Percentiles rank a stretch among this genome's conserved stretches.
phyloP scores from a whole-genome alignment of 257 asterid species.

The Fraxinus excelsior region DNA sequence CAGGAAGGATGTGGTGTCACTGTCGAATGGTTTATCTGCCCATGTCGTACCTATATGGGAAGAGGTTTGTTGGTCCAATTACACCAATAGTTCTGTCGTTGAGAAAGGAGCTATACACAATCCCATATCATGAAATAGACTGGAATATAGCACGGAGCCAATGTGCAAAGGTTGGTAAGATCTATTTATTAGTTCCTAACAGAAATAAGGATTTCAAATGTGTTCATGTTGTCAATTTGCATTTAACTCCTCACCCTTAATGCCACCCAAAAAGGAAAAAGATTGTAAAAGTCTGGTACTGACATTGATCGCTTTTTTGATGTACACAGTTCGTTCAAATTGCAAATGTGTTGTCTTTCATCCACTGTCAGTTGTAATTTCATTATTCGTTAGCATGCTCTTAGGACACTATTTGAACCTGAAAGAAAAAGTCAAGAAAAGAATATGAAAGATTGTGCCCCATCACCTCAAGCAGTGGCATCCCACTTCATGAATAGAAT shows the following conservation, averaged over 20 bases:
- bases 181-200: constrained; percentile 11
- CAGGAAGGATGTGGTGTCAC: constrained; percentile 99
- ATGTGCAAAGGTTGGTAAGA: constrained; percentile 85
- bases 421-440: background rate
- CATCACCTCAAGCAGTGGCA: background rate
- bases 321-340: background rate
- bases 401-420: background rate
- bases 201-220: constrained; percentile 1
- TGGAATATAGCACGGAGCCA: constrained; percentile 88
- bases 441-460: background rate
- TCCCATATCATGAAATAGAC: constrained; percentile 84
- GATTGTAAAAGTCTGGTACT: too few species aligned
- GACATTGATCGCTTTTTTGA: background rate
- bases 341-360: background rate
- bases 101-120: constrained; percentile 81
- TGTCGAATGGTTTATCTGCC: constrained; percentile 99
- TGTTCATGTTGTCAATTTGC: background rate
- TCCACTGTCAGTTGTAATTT: background rate
- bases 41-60: constrained; percentile 93
- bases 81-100: constrained; percentile 88
- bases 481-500: background rate
- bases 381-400: background rate
- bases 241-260: background rate
- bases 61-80: constrained; percentile 86
- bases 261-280: background rate